Evolutionary conservation across 352 stramenopile species (phyloP), one percentile per base, ranked within the genome.

Genomic region (Phytopythium mirpurense): DNA sequence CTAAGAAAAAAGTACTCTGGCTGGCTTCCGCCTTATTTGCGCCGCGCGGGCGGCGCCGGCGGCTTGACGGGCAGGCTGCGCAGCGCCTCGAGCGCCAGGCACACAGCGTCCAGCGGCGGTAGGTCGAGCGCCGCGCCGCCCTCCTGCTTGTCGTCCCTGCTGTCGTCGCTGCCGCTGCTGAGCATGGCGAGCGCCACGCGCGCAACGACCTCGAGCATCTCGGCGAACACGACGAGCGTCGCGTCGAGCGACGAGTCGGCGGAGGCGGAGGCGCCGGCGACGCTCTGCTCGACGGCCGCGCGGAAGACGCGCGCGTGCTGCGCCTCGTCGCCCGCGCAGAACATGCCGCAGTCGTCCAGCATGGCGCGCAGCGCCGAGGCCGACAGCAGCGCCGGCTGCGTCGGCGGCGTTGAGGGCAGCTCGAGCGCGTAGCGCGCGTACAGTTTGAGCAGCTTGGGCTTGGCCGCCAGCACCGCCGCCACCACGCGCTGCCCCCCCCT

Each of bases 291-390:
- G 29, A 91, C 68, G 1, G 78, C 76, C 48, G 81, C 56, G 29
- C 56, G 32, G 49, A 87, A 94, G n/a, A 90, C 54, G 8, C 51
- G 56, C 29, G 86, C 72, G 48, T 91, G 81, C 3, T 69, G 44
- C 29, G 73, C 66, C 6, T 63, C 56, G 42, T 88, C 78, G 11
- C 81, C 79, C 5, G 68, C 69, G 41, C 77, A 90, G 53, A 93
- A 90, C 49, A 93, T 75, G 11, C 83, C 81, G 43, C 73, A 84
- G 54, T 93, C 79, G 54, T 85, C 88, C 11, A 92, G 47, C 75
- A 93, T 75, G 41, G 60, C 74, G 48, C 73, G 88, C 47, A 88
- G 63, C 14, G 61, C 72, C 16, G 56, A 24, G 0, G 64, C 68
- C 6, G 63, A 77, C 8, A 87, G 68, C 32, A 88, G 57, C 32